Evolutionary conservation across 208 protist species (phyloP).

Genomic region (Leishmania tarentolae): DNA sequence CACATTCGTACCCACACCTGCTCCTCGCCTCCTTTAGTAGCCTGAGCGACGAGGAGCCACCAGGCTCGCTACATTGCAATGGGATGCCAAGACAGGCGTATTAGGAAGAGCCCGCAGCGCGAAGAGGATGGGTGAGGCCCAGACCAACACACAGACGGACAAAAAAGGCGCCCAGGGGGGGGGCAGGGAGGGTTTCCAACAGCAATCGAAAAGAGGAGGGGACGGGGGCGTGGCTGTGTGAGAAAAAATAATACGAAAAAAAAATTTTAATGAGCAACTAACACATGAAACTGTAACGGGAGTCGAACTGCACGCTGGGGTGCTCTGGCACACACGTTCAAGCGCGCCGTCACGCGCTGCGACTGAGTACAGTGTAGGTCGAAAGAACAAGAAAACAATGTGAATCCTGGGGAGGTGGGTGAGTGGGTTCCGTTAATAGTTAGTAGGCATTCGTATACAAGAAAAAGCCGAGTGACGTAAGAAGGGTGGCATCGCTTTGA

Average conservation of each 20-base stretch:
- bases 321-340: background rate
- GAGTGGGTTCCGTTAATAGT: background rate
- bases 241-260: constrained; percentile 7
- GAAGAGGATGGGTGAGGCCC: background rate
- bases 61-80: background rate
- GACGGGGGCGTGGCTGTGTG: background rate
- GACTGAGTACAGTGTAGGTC: background rate
- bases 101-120: background rate
- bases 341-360: background rate
- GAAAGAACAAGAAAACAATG: background rate
- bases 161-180: background rate
- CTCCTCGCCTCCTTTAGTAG: background rate
- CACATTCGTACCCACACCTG: background rate
- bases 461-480: background rate
- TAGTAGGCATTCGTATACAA: background rate
- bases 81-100: background rate
- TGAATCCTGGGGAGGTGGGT: background rate
- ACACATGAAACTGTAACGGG: background rate
- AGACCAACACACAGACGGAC: background rate
- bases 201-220: background rate
- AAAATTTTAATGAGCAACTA: background rate
- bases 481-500: background rate
- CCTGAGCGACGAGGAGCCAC: background rate
- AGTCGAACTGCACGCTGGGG: background rate
- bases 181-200: background rate